Percentiles rank a stretch among this genome's conserved stretches.
phyloP scores from a whole-genome alignment of 768 basidiomycete genomes.

The Imleria badia region DNA sequence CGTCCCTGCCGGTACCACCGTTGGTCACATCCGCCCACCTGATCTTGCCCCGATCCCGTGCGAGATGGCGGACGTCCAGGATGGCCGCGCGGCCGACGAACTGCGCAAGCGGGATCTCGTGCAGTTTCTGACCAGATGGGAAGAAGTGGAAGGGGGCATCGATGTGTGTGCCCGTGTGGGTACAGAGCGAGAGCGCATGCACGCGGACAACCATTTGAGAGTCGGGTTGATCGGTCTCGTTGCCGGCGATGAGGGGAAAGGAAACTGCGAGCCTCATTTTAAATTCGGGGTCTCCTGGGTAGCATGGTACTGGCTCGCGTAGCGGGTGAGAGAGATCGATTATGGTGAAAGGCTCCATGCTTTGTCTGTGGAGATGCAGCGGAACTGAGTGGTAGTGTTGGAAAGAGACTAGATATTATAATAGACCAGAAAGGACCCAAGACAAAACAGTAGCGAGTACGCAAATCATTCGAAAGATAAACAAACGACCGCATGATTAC shows the following conservation, averaged over 20 bases:
- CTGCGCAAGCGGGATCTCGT: constrained; percentile 52
- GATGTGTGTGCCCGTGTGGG: constrained; percentile 79
- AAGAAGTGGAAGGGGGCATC: constrained; percentile 78
- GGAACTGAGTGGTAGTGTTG: no score
- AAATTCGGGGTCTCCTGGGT: constrained; percentile 30
- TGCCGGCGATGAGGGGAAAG: constrained; percentile 5
- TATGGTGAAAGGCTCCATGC: constrained; percentile 18
- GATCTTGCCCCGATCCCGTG: constrained; percentile 46
- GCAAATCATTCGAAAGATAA: no score
- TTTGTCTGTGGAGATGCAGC: background rate
- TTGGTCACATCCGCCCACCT: constrained; percentile 43
- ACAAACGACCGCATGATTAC: no score
- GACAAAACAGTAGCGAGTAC: no score
- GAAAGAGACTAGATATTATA: no score
- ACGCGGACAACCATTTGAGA: constrained; percentile 22
- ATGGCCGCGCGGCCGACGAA: constrained; percentile 57
- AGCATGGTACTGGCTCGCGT: constrained; percentile 22
- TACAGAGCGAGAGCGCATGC: constrained; percentile 49
- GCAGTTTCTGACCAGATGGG: constrained; percentile 53
- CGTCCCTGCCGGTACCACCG: background rate
- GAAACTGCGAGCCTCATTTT: constrained; percentile 22
- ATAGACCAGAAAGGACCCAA: no score
- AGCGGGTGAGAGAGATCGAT: constrained; percentile 30
- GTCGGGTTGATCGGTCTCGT: background rate
- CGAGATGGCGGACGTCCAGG: constrained; percentile 50